Evolutionary conservation across 768 basidiomycete genomes (phyloP), one percentile per base, ranked within the genome.

Genomic region (Tephrocybe sp.): DNA sequence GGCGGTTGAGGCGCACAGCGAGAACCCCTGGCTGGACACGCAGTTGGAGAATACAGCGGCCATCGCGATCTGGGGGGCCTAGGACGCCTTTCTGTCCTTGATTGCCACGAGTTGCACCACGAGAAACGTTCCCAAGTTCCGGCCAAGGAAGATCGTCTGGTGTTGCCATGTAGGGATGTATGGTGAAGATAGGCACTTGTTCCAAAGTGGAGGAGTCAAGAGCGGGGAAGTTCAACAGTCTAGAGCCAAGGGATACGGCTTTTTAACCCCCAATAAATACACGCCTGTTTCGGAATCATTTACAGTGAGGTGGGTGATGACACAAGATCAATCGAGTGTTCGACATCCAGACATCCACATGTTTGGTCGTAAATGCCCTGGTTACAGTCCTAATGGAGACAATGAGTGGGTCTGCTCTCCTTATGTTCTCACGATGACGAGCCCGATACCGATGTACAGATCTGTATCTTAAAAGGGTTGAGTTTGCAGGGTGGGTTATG

Each of bases 131-230:
- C 54, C 88, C 88, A 53, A 88, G 75, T 68, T 91, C 88, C 55
- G 88, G 88, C 88, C 88, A 91, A 19, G 88, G 88, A 47, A 90
- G 76, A 74, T 91, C 88, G 72, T 91, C 88, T 55, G 77, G 67
- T 62, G 73, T 67, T 52, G 77, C 69, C 76, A 78, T 78, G 64
- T 62, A 60, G 59, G 58, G 62, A 65, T 61, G 54, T 57, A 57
- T 30, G 44, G 34, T 53, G 50, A 54, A 48, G 54, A 31, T 49
- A 47, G 45, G 58, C 44, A 42, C 53, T 57, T 59, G 49, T 62
- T 54, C 56, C 49, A 44, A 49, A 58, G 56, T 47, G 47, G 42
- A 57, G 49, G 42, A 45, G 47, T 54, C 57, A 56, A 45, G 43
- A 49, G 48, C 48, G 30, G 50, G 45, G 45, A 53, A 53, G 34